Evolutionary conservation across 2,329 filamentous ascomycete genomes (phyloP), one percentile per base, ranked within the genome.

Genomic region (Massarina eburnea): DNA sequence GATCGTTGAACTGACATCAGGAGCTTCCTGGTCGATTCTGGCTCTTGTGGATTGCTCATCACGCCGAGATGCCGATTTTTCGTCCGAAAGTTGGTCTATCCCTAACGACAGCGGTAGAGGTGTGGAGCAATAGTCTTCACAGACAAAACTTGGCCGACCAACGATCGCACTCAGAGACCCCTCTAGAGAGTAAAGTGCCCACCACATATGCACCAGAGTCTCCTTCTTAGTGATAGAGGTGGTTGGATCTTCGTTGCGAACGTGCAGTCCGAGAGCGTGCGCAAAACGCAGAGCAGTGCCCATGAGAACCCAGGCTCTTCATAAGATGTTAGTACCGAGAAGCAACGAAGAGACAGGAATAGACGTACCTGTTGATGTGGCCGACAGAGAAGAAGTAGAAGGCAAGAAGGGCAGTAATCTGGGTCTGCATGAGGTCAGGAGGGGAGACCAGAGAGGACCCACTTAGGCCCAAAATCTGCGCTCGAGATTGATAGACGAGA

Each of bases 241-340:
- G 6, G 50, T 51, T 4, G 54, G 55, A 22, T 64, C 61, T 26
- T 67, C 58, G 34, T 73, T 73, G 3, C 66, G 59, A 17, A 74
- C 39, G 39, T 74, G 69, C 10, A 75, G 51, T 8, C 71, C 71
- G 1, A 72, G 59, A 5, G 64, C 61, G 22, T 67, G 43, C 8
- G 64, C 71, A 32, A 69, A 65, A 17, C 71, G 63, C 15, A 73
- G 49, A 1, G 68, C 66, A 3, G 70, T 47, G n/a, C 70, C 68
- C 33, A 68, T 64, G 43, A 68, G 63, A 17, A 66, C 49, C 68
- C 68, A 75, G 22, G 48, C 66, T 49, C 26, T 29, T 29, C 26
- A 29, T 14, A 29, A 29, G 14, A 8, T 29, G 14, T 8, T 14
- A 29, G 14, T 29, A 14, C 14, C n/a, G n/a, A n/a, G n/a, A n/a